These are phyloP conservation scores for Cystobasidium tubakii DNA, from an alignment of 768 basidiomycete species.

Conservation along the genomic window DNA sequence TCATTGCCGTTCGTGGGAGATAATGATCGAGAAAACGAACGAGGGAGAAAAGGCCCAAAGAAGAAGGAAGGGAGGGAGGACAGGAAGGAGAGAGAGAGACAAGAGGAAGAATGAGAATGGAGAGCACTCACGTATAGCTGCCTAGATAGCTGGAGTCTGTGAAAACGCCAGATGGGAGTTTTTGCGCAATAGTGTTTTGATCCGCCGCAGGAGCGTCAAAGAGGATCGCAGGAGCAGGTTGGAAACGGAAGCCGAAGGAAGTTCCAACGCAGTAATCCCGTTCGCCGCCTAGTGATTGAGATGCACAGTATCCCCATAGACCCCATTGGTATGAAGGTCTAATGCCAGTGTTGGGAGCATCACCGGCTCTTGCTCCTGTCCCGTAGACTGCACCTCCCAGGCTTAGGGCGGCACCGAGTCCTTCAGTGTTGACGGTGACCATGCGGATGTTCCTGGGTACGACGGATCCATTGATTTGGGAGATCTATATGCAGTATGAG, in stretches of 20 bases:
- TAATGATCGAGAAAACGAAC: background rate
- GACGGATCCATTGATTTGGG: constrained; percentile 39
- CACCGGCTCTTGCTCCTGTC: constrained; percentile 20
- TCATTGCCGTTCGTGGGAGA: background rate
- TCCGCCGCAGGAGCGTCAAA: constrained; percentile 28
- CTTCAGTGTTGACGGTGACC: constrained; percentile 40
- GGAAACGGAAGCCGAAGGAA: constrained; percentile 23
- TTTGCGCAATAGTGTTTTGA: constrained; percentile 18
- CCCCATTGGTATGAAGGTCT: constrained; percentile 36
- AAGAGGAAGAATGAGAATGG: background rate
- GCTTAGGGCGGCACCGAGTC: constrained; percentile 35
- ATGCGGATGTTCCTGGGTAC: constrained; percentile 41
- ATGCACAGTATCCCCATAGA: constrained; percentile 31
- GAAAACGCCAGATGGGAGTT: constrained; percentile 21
- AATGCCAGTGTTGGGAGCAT: constrained; percentile 32
- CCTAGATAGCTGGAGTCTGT: constrained; percentile 12
- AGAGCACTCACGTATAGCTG: constrained; percentile 30
- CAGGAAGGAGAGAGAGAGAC: too few species aligned
- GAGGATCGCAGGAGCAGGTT: constrained; percentile 30
- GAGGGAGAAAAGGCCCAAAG: background rate
- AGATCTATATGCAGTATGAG: constrained; percentile 33
- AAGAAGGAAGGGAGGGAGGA: background rate
- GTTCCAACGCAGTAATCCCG: constrained; percentile 27
- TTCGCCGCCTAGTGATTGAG: background rate
- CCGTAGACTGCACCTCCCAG: constrained; percentile 28